phyloP scores from a whole-genome alignment of 306 rosid genomes.

The Casuarina glauca region DNA sequence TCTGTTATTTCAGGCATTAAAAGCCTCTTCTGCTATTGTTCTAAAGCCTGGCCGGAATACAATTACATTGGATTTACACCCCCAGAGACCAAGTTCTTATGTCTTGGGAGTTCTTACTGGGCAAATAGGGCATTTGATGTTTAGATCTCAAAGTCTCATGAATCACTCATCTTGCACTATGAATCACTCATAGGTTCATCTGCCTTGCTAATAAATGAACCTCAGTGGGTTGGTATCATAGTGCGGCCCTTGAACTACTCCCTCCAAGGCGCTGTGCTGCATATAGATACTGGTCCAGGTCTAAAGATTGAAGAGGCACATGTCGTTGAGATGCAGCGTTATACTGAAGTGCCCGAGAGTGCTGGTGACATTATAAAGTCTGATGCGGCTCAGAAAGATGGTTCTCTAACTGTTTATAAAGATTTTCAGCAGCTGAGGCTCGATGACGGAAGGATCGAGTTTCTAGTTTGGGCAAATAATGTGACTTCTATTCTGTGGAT shows the following conservation, averaged over 20 bases:
- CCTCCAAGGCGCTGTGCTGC: conserved; percentile 84
- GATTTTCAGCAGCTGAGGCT: conserved; percentile 55
- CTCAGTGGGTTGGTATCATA: conserved; percentile 90
- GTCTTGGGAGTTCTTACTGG: conserved; percentile 97
- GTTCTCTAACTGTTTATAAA: conserved; percentile 43
- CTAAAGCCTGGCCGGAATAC: conserved; percentile 92
- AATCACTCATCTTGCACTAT: conserved; percentile 20
- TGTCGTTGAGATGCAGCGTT: conserved; percentile 81
- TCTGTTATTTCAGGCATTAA: conserved; percentile 65
- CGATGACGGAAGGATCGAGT: conserved; percentile 66
- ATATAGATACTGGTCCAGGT: conserved; percentile 96
- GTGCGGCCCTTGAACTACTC: conserved; percentile 86
- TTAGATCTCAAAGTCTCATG: conserved; percentile 74
- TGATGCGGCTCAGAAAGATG: conserved; percentile 44
- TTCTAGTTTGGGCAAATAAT: conserved; percentile 97
- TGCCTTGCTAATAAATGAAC: conserved; percentile 87
- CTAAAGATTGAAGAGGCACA: conserved; percentile 68
- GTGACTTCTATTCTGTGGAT: conserved; percentile 83
- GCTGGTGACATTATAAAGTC: conserved; percentile 37
- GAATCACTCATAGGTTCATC: conserved; percentile 67
- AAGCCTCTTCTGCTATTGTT: conserved; percentile 67
- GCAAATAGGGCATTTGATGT: conserved; percentile 82
- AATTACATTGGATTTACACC: conserved; percentile 83
- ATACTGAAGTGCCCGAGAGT: conserved; percentile 37
- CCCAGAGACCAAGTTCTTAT: conserved; percentile 97